Base-by-base conservation (phyloP, 1,284 basidiomycete species). In the Cutaneotrichosporon sp. region DNA sequence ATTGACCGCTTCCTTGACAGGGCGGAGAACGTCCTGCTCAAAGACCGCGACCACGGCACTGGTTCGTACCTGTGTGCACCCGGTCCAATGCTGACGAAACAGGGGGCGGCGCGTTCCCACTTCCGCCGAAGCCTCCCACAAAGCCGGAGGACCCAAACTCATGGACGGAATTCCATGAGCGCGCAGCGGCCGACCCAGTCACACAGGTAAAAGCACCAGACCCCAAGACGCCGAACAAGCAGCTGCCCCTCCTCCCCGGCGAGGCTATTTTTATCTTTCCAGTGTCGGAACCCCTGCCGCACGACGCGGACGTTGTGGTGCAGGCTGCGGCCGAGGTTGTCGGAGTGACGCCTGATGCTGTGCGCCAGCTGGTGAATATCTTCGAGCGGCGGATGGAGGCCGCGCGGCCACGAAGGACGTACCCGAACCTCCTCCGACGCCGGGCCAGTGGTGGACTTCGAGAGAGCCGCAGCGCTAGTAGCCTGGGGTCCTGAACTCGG, bases 231-330 rank as follows among this genome's bases (percentile, higher is more conserved):
- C 39, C 48, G 11, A 49, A 50, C 26, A 62, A 60, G 24, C 34
- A 55, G 11, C 60, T 70, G 5, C 68, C 67, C 0, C 60, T 67
- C 10, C 59, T 67, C 55, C 68, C 70, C 1, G 71, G 68, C 26
- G 69, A 71, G 38, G 55, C 54, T 12, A 24, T 65, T 29, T 44
- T 44, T 11, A 58, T 58, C 9, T 73, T 62, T 54, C 66, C 70
- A 46, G 26, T 59, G 1, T 55, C 57, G 0, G 64, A 63, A 11
- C 54, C 57, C 6, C 57, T 71, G n/a, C 68, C 70, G 8, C 25
- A 16, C 11, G 34, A 52, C 8, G 55, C 64, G 38, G 63, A 64
- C 17, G 52, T 59, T 6, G 61, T 73, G 2, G 16, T 70, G 5
- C 19, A 38, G 2, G 54, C 62, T 0, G 66, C 65, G n/a, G 61